These are phyloP conservation scores for Nicotiana noctiflora DNA, from an alignment of 257 asterid genomes.

Conservation along the genomic window DNA sequence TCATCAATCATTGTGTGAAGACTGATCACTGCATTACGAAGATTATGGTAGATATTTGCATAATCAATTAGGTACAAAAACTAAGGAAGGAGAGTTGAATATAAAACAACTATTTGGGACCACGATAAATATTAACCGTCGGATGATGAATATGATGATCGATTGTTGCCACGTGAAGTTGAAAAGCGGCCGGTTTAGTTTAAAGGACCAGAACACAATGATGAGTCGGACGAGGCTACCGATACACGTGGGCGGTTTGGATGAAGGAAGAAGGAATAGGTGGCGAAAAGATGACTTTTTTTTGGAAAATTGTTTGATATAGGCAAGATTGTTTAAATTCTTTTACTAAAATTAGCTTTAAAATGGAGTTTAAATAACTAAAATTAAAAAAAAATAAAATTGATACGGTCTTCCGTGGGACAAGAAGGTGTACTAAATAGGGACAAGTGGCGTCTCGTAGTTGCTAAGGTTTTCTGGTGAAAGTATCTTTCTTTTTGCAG, in stretches of 20 bases:
- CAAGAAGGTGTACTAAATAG: background rate
- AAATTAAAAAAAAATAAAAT: too few relatives aligned
- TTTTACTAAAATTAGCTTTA: too few relatives aligned
- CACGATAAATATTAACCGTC: background rate
- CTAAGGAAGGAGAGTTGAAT: background rate
- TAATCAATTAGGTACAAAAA: background rate
- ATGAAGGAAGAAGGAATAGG: background rate
- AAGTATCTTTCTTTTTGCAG: constrained; percentile 12
- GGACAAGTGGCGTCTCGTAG: constrained; percentile 32
- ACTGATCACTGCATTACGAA: background rate
- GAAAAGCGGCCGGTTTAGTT: background rate
- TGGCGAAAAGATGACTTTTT: background rate
- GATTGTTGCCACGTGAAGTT: background rate
- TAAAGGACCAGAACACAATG: background rate
- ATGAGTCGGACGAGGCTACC: background rate
- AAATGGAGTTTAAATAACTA: too few relatives aligned
- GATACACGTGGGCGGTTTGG: background rate
- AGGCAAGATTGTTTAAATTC: too few relatives aligned
- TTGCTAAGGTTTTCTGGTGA: background rate
- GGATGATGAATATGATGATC: background rate
- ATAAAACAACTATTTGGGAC: background rate
- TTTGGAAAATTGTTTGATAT: background rate
- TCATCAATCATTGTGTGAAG: background rate
- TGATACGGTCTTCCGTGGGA: background rate
- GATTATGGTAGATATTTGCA: background rate